Evolutionary conservation across 148 eudicot species (phyloP).

Genomic region (Cornus kousa): DNA sequence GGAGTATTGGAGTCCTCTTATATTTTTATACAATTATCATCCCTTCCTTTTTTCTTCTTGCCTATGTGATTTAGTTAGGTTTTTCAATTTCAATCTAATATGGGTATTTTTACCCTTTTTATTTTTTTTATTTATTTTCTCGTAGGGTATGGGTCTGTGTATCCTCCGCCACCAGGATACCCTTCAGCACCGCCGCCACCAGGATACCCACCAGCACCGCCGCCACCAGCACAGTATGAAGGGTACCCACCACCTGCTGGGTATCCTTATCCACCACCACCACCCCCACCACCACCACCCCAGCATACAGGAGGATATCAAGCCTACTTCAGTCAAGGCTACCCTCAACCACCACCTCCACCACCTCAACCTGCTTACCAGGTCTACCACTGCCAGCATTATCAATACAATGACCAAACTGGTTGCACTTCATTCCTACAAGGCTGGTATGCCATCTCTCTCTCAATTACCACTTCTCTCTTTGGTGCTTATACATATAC

Average conservation of each 20-base stretch:
- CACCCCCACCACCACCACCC: conserved; percentile 40
- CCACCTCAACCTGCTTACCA: conserved; percentile 34
- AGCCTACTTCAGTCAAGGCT: conserved; percentile 60
- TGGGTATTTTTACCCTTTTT: background rate
- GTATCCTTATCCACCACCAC: conserved; percentile 46
- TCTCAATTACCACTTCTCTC: background rate
- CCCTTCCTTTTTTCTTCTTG: too few relatives aligned
- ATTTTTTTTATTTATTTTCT: conserved; percentile 1
- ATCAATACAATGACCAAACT: conserved; percentile 27
- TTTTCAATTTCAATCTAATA: background rate
- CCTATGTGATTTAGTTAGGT: background rate
- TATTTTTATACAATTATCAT: too few relatives aligned
- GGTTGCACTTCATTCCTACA: conserved; percentile 46
- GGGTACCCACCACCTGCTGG: conserved; percentile 40
- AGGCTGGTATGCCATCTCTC: conserved; percentile 51
- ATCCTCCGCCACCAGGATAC: conserved; percentile 35
- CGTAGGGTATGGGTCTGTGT: conserved; percentile 37
- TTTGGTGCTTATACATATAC: background rate
- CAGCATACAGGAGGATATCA: conserved; percentile 37
- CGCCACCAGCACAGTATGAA: conserved; percentile 22
- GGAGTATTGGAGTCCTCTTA: too few relatives aligned
- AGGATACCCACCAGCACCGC: background rate
- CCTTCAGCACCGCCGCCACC: too few relatives aligned
- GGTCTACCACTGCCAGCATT: conserved; percentile 50
- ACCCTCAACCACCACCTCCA: conserved; percentile 49